Percentiles rank a stretch among this genome's conserved stretches.
Conservation (phyloP, 2,329 filamentous ascomycete species). For the Trichophyton equinum region DNA sequence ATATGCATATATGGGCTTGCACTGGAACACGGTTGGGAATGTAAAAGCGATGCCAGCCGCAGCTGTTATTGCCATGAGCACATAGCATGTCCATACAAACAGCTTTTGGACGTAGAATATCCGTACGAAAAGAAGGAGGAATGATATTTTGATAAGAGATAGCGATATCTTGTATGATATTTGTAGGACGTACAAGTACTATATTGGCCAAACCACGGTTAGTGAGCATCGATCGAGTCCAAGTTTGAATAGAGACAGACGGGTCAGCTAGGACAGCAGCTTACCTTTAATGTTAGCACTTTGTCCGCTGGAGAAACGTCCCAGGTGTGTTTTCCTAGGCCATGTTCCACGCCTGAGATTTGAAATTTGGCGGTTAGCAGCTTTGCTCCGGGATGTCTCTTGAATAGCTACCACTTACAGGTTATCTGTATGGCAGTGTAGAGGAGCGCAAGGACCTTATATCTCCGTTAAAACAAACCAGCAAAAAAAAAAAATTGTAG, state of each 20-base stretch:
- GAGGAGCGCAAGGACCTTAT: constrained; percentile 4
- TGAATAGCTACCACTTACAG: background rate
- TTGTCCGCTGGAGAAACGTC: constrained; percentile 1
- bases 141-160: constrained; percentile 9
- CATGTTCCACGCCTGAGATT: constrained; percentile 17
- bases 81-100: constrained; percentile 9
- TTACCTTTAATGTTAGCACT: constrained; percentile 6
- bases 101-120: constrained; percentile 8
- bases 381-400: background rate
- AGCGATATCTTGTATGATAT: constrained; percentile 8
- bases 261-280: background rate
- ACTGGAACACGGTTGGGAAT: constrained; percentile 18
- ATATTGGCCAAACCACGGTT: background rate
- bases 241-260: too few species aligned
- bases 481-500: background rate
- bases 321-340: constrained; percentile 20
- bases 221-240: background rate
- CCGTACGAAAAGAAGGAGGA: constrained; percentile 12
- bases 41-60: constrained; percentile 14
- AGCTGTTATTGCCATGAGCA: constrained; percentile 6
- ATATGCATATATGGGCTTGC: constrained; percentile 15
- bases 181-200: constrained; percentile 7
- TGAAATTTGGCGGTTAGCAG: background rate
- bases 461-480: background rate
- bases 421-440: constrained; percentile 4